Conservation (phyloP, 768 basidiomycete genomes). For the Mycena metata region DNA sequence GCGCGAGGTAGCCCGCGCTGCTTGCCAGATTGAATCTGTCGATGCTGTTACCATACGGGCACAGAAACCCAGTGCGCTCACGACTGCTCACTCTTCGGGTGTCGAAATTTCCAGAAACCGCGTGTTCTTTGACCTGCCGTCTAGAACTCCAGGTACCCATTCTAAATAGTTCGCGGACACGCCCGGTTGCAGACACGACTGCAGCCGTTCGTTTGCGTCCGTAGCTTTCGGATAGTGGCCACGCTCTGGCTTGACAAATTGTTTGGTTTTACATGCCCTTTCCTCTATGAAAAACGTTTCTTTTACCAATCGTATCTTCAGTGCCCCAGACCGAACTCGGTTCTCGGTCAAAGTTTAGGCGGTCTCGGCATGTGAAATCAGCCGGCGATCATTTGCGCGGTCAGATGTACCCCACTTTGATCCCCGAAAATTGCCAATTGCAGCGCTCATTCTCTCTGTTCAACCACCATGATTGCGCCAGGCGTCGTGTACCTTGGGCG, state of each 20-base stretch:
- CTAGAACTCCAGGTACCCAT: too few relatives aligned
- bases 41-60: slow-evolving; percentile 58
- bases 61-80: slow-evolving; percentile 80
- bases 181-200: neutral
- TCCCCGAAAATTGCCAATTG: too few relatives aligned
- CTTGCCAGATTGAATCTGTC: slow-evolving; percentile 55
- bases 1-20: slow-evolving; percentile 57
- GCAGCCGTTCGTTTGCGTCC: neutral
- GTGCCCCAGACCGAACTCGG: too few relatives aligned
- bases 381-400: neutral
- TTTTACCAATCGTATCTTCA: too few relatives aligned
- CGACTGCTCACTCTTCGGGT: slow-evolving; percentile 73
- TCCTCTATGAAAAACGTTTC: too few relatives aligned
- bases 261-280: too few relatives aligned
- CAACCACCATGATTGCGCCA: slow-evolving; percentile 43
- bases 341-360: too few relatives aligned
- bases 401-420: neutral
- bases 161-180: neutral
- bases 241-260: too few relatives aligned
- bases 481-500: slow-evolving; percentile 51
- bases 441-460: neutral
- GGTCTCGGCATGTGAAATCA: too few relatives aligned
- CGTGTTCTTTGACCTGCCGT: slow-evolving; percentile 17
- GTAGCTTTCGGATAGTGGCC: too few relatives aligned
- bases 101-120: slow-evolving; percentile 68